Conservation (phyloP, 345 rosid species). For the Geranium brycei region DNA sequence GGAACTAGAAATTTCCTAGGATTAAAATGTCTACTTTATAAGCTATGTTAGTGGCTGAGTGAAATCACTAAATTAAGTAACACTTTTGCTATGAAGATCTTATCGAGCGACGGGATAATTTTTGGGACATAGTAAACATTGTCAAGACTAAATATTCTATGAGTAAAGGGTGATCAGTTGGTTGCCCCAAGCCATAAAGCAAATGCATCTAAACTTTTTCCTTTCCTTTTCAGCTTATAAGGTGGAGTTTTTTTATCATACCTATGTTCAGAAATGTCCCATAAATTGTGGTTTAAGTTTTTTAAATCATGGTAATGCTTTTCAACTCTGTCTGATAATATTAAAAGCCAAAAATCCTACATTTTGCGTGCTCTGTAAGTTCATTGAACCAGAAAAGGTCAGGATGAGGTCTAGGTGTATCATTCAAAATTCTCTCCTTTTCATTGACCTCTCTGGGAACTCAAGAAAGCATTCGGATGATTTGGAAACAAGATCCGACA, state of each 20-base stretch:
- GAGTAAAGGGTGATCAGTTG: background rate
- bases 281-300: no score
- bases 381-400: background rate
- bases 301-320: background rate
- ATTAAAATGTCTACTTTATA: no score
- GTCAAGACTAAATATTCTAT: background rate
- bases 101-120: background rate
- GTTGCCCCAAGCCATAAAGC: background rate
- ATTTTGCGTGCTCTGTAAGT: background rate
- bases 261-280: background rate
- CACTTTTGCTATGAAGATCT: background rate
- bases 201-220: background rate
- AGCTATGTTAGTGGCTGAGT: background rate
- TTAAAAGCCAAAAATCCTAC: no score
- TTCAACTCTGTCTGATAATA: background rate
- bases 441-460: background rate
- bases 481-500: background rate
- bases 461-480: no score
- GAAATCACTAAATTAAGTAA: background rate
- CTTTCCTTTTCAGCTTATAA: background rate
- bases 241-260: no score
- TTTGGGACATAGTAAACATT: background rate
- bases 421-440: background rate
- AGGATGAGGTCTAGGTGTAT: background rate
- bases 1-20: no score